Evolutionary conservation across 2,329 filamentous ascomycete genomes (phyloP).

Genomic region (Aspergillus cejpii): DNA sequence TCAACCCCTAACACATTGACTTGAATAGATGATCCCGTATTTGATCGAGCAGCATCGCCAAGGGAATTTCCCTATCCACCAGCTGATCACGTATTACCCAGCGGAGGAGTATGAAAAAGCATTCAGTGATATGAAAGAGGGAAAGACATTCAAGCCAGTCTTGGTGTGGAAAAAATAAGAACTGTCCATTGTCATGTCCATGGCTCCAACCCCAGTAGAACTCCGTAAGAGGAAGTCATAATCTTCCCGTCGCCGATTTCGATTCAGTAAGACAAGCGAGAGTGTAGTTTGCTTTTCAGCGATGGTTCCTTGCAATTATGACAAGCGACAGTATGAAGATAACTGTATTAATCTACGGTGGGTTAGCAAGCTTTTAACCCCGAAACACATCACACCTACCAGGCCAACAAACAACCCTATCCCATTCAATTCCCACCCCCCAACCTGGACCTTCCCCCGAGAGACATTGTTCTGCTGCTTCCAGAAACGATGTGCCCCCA

Average conservation of each 20-base stretch:
- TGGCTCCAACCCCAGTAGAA: not conserved
- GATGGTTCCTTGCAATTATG: not conserved
- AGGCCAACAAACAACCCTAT: slow-evolving; percentile 44
- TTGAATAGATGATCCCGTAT: slow-evolving; percentile 36
- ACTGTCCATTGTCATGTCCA: not conserved
- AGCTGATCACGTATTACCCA: slow-evolving; percentile 42
- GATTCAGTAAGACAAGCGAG: not conserved
- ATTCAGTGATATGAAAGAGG: slow-evolving; percentile 24
- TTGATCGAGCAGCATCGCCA: slow-evolving; percentile 46
- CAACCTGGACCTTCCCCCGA: slow-evolving; percentile 51
- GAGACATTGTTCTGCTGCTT: slow-evolving; percentile 55
- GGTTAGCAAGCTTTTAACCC: not conserved
- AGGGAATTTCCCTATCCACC: slow-evolving; percentile 46
- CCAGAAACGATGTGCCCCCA: slow-evolving; percentile 57
- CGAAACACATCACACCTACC: slow-evolving; percentile 37
- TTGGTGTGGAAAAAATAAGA: slow-evolving; percentile 19
- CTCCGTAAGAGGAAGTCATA: not conserved
- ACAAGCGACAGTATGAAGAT: not conserved
- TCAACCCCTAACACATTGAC: not conserved
- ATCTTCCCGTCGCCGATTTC: no score
- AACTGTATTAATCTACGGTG: not conserved
- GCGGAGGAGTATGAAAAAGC: slow-evolving; percentile 27
- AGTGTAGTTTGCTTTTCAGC: not conserved
- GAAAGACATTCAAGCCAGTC: slow-evolving; percentile 24
- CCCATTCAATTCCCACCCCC: slow-evolving; percentile 53